Conservation (phyloP, 1,139 yeast genomes). For the Debaryomycetaceae sp. region DNA sequence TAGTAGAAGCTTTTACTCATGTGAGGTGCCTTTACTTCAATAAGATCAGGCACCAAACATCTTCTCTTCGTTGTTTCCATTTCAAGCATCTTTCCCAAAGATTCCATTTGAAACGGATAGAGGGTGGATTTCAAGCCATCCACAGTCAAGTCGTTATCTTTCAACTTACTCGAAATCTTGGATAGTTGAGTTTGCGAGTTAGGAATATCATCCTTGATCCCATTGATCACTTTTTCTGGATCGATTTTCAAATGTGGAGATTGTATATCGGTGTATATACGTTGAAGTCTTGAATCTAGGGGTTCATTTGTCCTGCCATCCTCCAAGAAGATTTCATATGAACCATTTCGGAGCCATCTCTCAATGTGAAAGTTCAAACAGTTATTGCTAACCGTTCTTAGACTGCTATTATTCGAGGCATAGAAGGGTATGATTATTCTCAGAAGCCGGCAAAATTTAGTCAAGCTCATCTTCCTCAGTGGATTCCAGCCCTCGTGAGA, state of each 20-base stretch:
- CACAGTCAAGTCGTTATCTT: neutral
- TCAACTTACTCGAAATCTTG: neutral
- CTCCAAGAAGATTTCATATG: constrained; percentile 5
- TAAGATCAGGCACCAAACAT: constrained; percentile 43
- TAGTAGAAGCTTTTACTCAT: constrained; percentile 21
- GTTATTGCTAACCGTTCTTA: too few relatives aligned
- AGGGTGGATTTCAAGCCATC: constrained; percentile 49
- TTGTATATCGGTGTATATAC: constrained; percentile 34
- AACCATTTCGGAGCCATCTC: constrained; percentile 23
- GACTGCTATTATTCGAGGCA: neutral
- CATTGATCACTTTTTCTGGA: constrained; percentile 6
- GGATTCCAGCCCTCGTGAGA: constrained; percentile 15
- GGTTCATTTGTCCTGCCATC: constrained; percentile 5
- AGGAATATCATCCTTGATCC: constrained; percentile 8
- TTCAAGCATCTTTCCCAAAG: constrained; percentile 56
- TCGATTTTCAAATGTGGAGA: constrained; percentile 34
- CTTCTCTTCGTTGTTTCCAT: constrained; percentile 39
- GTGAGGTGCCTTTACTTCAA: constrained; percentile 23
- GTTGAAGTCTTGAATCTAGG: constrained; percentile 20
- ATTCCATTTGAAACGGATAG: constrained; percentile 56
- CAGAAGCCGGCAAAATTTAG: constrained; percentile 2
- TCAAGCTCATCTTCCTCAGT: neutral
- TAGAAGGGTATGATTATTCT: neutral
- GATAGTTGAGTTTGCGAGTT: neutral
- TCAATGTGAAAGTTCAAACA: constrained; percentile 24